Evolutionary conservation across 768 basidiomycete species (phyloP).

Genomic region (Suillus americanus): DNA sequence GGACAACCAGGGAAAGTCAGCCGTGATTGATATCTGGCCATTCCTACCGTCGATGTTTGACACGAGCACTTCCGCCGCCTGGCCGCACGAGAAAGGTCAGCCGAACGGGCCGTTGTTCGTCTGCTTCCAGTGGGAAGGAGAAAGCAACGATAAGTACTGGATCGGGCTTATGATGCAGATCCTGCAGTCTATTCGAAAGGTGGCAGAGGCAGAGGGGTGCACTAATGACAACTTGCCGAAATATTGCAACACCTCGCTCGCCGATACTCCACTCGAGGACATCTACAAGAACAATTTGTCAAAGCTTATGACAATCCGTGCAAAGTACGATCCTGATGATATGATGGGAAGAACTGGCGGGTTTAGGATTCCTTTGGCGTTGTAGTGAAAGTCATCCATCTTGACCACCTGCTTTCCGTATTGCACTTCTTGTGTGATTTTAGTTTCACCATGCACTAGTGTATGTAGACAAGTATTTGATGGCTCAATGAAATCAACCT

Average conservation of each 20-base stretch:
- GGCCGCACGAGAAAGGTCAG: conserved; percentile 12
- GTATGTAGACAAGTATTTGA: neutral
- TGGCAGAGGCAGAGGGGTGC: neutral
- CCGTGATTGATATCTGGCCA: conserved; percentile 15
- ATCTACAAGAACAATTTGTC: conserved; percentile 12
- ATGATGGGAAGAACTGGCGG: conserved; percentile 17
- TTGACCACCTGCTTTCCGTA: neutral
- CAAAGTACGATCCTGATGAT: conserved; percentile 11
- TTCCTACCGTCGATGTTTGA: conserved; percentile 17
- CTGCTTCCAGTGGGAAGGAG: conserved; percentile 16
- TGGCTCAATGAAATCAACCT: neutral
- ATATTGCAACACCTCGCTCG: conserved; percentile 13
- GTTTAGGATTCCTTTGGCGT: conserved; percentile 16
- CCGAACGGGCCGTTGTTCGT: conserved; percentile 16
- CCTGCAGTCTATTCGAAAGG: neutral
- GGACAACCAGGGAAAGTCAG: conserved; percentile 1
- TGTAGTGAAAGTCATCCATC: neutral
- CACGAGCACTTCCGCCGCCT: conserved; percentile 11
- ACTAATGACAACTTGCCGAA: conserved; percentile 7
- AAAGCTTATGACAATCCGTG: conserved; percentile 1
- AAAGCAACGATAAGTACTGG: conserved; percentile 14
- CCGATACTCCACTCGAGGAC: neutral
- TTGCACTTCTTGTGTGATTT: neutral
- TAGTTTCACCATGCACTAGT: neutral
- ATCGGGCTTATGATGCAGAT: conserved; percentile 3